Percentiles rank a stretch among this genome's conserved stretches.
Conservation (phyloP, 257 asterid species). For the Anisodus acutangulus region DNA sequence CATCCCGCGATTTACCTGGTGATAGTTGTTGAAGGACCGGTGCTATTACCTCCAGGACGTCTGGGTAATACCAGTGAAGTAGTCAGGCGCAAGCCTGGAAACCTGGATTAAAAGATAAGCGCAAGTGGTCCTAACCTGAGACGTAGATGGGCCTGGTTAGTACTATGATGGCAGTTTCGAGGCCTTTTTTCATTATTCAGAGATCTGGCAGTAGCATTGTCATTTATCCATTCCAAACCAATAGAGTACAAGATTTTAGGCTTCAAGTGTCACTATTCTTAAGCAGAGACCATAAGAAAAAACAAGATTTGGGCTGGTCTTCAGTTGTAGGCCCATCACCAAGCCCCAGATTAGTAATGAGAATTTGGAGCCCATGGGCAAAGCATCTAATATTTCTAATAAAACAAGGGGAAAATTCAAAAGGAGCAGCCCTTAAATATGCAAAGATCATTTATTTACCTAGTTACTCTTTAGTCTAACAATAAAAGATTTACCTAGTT, state of each 20-base stretch:
- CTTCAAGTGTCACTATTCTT: constrained; percentile 11
- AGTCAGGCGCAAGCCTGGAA: too few relatives aligned
- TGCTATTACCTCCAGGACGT: too few relatives aligned
- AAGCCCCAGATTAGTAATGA: background rate
- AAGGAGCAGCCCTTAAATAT: background rate
- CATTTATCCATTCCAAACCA: constrained; percentile 9
- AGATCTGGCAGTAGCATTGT: background rate
- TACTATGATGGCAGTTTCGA: background rate
- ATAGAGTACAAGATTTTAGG: background rate
- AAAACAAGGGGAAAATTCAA: background rate
- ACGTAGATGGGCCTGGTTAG: background rate
- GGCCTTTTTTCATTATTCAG: background rate
- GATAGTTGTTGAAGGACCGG: too few relatives aligned
- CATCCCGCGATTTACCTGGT: too few relatives aligned
- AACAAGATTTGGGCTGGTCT: background rate
- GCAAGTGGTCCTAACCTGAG: constrained; percentile 21
- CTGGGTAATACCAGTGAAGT: too few relatives aligned
- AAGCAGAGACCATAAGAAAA: background rate
- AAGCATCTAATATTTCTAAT: background rate
- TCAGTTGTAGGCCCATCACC: constrained; percentile 13
- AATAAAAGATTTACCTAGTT: too few relatives aligned
- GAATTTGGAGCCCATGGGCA: background rate
- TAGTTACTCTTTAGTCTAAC: too few relatives aligned
- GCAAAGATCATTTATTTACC: background rate
- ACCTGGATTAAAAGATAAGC: too few relatives aligned